Conservation (phyloP, 2,329 filamentous ascomycete genomes). For the Pleoardoris graminearum region DNA sequence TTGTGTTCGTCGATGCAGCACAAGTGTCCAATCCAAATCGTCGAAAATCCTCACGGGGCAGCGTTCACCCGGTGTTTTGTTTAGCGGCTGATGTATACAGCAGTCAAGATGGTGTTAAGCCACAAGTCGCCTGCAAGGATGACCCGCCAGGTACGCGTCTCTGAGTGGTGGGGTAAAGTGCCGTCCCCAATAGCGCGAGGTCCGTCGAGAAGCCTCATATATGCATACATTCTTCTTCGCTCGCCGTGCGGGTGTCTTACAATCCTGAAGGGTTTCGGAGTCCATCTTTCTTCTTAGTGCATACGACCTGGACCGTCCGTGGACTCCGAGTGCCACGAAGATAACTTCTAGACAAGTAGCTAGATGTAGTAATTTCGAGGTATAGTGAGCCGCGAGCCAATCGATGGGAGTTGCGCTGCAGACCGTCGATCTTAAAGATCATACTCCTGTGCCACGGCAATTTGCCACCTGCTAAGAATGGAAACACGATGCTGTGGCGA, state of each 20-base stretch:
- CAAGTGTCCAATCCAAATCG: not conserved
- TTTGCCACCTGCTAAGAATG: not conserved
- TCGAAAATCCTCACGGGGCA: not conserved
- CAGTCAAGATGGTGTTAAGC: slow-evolving; percentile 2
- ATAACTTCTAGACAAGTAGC: not conserved
- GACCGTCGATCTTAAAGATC: slow-evolving; percentile 6
- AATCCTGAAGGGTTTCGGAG: too few relatives aligned
- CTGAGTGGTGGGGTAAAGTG: too few relatives aligned
- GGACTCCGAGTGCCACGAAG: not conserved
- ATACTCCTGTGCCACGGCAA: not conserved
- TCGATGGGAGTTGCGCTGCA: not conserved
- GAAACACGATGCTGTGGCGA: slow-evolving; percentile 11
- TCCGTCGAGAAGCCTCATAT: too few relatives aligned
- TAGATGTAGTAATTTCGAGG: not conserved
- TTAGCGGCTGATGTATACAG: too few relatives aligned
- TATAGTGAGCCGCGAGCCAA: not conserved
- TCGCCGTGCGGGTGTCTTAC: too few relatives aligned
- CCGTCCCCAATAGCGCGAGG: too few relatives aligned
- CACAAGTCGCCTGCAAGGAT: slow-evolving; percentile 7
- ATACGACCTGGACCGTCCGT: not conserved
- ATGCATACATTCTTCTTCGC: too few relatives aligned
- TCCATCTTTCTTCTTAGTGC: too few relatives aligned
- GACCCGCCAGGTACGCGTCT: not conserved
- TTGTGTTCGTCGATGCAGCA: too few relatives aligned
- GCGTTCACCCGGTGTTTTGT: too few relatives aligned